A percentile compares a stretch with the other conserved stretches of the same genome.
phyloP scores from a whole-genome alignment of 2,329 filamentous ascomycete genomes.

The Didymella segeticola region DNA sequence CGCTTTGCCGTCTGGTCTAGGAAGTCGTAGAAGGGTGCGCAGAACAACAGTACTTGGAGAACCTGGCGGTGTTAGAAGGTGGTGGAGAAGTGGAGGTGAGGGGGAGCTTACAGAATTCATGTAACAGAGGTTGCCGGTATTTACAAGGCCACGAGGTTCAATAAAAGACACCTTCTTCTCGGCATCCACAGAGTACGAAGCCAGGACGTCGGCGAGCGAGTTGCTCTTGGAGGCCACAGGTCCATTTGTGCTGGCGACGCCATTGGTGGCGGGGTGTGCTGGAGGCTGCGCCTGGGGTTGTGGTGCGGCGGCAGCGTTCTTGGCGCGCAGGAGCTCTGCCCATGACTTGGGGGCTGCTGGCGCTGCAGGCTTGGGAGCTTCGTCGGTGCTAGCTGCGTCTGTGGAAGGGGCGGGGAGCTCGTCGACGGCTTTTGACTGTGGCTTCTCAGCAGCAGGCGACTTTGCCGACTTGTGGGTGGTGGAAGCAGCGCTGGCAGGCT shows the following conservation, averaged over 20 bases:
- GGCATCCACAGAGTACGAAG: slow-evolving; percentile 71
- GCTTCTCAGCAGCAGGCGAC: slow-evolving; percentile 29
- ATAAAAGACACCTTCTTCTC: slow-evolving; percentile 78
- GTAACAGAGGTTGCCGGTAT: slow-evolving; percentile 99
- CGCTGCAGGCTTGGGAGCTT: slow-evolving; percentile 51
- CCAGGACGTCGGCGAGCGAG: slow-evolving; percentile 78
- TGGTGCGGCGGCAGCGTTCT: slow-evolving; percentile 48
- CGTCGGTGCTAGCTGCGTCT: slow-evolving; percentile 35
- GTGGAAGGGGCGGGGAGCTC: slow-evolving; percentile 12
- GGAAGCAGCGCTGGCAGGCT: slow-evolving; percentile 42
- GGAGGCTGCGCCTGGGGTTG: slow-evolving; percentile 29
- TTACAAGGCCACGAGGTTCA: slow-evolving; percentile 90
- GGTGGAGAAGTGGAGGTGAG: no score
- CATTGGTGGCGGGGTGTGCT: slow-evolving; percentile 33
- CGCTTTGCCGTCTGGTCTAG: slow-evolving; percentile 84
- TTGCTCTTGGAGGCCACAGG: slow-evolving; percentile 58
- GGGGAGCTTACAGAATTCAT: slow-evolving; percentile 99
- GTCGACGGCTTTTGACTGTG: slow-evolving; percentile 22
- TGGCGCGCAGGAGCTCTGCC: slow-evolving; percentile 70
- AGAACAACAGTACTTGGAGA: slow-evolving; percentile 93
- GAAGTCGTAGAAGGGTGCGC: slow-evolving; percentile 92
- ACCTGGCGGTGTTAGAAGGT: slow-evolving; percentile 65
- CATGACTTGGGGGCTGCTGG: slow-evolving; percentile 66
- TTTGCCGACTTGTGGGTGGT: slow-evolving; percentile 46
- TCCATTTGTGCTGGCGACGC: slow-evolving; percentile 47